A percentile compares a stretch with the other conserved stretches of the same genome.
phyloP scores from a whole-genome alignment of 805 yeast species.

The Saturnispora sanitii region DNA sequence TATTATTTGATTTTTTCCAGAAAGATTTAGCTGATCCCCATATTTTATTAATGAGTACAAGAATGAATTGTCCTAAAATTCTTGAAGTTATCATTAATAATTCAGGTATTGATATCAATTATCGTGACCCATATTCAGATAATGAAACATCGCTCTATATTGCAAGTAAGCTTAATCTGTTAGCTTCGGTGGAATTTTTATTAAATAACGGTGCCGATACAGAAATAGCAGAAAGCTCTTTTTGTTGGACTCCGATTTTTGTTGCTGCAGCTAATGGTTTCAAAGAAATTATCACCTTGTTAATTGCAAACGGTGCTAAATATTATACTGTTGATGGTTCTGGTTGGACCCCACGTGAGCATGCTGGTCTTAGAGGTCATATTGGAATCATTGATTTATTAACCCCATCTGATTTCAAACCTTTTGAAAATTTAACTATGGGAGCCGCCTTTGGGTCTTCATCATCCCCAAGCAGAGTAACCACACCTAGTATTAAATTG shows the following conservation, averaged over 20 bases:
- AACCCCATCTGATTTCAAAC: conserved; percentile 37
- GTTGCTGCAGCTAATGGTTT: conserved; percentile 84
- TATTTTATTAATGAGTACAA: conserved; percentile 56
- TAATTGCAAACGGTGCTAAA: conserved; percentile 46
- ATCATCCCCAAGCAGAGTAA: conserved; percentile 24
- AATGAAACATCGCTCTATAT: conserved; percentile 78
- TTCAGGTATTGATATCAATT: conserved; percentile 53
- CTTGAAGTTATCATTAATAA: conserved; percentile 42
- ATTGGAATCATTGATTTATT: conserved; percentile 56
- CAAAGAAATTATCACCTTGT: conserved; percentile 41
- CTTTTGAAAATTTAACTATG: conserved; percentile 16
- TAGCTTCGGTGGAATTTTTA: conserved; percentile 43
- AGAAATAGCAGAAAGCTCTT: conserved; percentile 65
- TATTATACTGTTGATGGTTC: conserved; percentile 59
- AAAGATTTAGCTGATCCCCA: conserved; percentile 40
- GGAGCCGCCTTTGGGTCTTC: conserved; percentile 10
- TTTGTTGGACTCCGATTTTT: conserved; percentile 93
- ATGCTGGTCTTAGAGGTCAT: conserved; percentile 86
- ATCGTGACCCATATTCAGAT: conserved; percentile 44
- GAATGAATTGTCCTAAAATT: conserved; percentile 52
- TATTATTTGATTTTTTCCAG: conserved; percentile 40
- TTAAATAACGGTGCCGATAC: conserved; percentile 56
- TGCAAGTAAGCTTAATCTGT: conserved; percentile 56
- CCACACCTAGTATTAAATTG: conserved; percentile 24
- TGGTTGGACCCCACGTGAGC: conserved; percentile 98